Conservation (phyloP, 2,329 filamentous ascomycete species). For the Colletotrichum brevisporum region DNA sequence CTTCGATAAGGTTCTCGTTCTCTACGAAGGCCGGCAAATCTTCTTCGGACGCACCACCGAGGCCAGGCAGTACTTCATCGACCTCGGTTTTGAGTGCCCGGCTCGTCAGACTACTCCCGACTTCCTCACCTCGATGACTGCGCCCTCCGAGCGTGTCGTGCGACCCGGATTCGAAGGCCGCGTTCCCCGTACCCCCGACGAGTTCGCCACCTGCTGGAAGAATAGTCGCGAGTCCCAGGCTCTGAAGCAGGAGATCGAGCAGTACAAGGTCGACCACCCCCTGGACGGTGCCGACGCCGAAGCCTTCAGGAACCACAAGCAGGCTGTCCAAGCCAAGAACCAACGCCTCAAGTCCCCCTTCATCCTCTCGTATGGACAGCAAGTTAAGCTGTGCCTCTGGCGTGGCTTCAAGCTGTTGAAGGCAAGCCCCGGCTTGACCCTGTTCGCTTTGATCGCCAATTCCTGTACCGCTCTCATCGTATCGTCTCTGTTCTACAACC, state of each 20-base stretch:
- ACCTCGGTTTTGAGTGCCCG: conserved; percentile 74
- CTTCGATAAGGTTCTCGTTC: conserved; percentile 75
- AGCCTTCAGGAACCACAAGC: conserved; percentile 29
- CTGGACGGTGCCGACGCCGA: conserved; percentile 32
- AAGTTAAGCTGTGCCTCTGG: conserved; percentile 59
- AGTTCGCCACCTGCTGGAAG: conserved; percentile 48
- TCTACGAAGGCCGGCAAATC: conserved; percentile 77
- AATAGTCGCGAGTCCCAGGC: conserved; percentile 45
- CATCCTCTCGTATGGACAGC: conserved; percentile 62
- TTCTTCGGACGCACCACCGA: conserved; percentile 74
- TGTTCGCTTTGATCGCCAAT: conserved; percentile 58
- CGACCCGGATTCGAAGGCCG: conserved; percentile 45
- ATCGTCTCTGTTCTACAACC: conserved; percentile 65
- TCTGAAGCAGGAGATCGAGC: conserved; percentile 48
- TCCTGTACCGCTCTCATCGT: conserved; percentile 65
- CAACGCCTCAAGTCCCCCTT: conserved; percentile 65
- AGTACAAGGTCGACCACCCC: conserved; percentile 42
- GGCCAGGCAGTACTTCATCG: conserved; percentile 75
- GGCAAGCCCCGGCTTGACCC: conserved; percentile 55
- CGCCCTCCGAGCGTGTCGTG: conserved; percentile 48
- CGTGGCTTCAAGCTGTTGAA: conserved; percentile 56
- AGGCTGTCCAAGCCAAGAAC: conserved; percentile 48
- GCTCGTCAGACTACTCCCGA: conserved; percentile 77
- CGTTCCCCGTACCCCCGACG: conserved; percentile 50
- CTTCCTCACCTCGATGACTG: conserved; percentile 75